A percentile compares a stretch with the other conserved stretches of the same genome.
Evolutionary conservation across 225 moss, liverwort and hornwort species (phyloP).

Genomic region (Asterella californica): DNA sequence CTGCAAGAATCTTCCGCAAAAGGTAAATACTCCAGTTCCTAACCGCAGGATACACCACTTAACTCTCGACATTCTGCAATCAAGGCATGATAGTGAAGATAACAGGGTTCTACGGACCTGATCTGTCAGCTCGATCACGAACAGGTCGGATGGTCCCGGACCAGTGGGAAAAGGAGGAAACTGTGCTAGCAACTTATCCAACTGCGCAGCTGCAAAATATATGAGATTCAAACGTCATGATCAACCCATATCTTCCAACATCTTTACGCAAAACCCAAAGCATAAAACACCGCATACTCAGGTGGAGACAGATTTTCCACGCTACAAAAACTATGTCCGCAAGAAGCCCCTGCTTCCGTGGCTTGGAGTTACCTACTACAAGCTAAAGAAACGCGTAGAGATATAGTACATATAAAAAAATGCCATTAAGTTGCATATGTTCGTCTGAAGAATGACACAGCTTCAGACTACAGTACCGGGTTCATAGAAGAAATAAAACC

Average conservation of each 20-base stretch:
- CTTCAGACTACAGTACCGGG: slow-evolving; percentile 52
- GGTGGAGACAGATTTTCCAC: neutral
- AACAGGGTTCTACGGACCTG: slow-evolving; percentile 43
- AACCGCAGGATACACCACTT: neutral
- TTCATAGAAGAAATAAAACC: slow-evolving; percentile 88
- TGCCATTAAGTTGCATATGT: neutral
- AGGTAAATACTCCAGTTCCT: slow-evolving; percentile 15
- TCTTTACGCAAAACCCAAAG: neutral
- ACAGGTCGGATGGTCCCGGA: slow-evolving; percentile 72
- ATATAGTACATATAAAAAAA: neutral
- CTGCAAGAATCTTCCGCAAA: slow-evolving; percentile 36
- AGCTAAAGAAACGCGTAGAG: neutral
- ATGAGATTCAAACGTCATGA: neutral
- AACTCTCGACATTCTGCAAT: neutral
- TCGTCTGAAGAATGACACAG: slow-evolving; percentile 2
- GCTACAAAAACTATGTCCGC: neutral
- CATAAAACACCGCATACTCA: neutral
- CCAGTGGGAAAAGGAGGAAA: slow-evolving; percentile 48
- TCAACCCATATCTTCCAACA: neutral
- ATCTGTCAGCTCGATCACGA: slow-evolving; percentile 89
- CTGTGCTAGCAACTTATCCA: slow-evolving; percentile 59
- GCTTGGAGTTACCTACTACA: neutral
- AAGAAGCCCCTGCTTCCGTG: neutral
- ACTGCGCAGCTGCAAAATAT: slow-evolving; percentile 50
- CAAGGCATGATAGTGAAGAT: no score